Conservation (phyloP, 495 filamentous ascomycete species). For the Neurospora discreta region DNA sequence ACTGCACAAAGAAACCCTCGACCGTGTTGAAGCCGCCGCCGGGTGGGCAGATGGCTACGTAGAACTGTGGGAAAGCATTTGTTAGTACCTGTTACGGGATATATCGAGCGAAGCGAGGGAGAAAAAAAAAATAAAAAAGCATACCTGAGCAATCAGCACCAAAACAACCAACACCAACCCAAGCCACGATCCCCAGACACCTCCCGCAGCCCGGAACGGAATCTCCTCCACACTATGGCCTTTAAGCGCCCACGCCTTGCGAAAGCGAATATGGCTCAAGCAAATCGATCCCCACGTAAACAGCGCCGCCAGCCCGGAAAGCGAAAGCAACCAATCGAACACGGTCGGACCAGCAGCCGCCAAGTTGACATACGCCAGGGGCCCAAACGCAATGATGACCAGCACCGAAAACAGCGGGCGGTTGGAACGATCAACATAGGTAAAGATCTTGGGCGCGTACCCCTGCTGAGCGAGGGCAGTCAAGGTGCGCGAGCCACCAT, state of each 20-base stretch:
- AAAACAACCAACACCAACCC: constrained; percentile 50
- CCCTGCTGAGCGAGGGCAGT: constrained; percentile 51
- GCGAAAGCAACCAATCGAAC: constrained; percentile 57
- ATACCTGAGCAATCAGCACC: constrained; percentile 51
- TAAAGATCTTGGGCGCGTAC: constrained; percentile 45
- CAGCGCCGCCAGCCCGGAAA: constrained; percentile 58
- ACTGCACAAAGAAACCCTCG: constrained; percentile 61
- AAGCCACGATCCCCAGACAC: constrained; percentile 55
- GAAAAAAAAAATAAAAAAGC: neutral
- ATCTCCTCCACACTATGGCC: constrained; percentile 59
- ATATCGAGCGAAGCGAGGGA: neutral
- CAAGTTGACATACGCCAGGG: constrained; percentile 45
- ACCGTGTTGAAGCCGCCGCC: constrained; percentile 36
- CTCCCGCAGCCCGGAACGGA: constrained; percentile 53
- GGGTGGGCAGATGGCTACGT: constrained; percentile 38
- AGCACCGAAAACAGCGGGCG: constrained; percentile 43
- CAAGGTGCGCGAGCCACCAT: constrained; percentile 56
- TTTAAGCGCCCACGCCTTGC: constrained; percentile 50
- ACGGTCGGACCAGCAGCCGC: constrained; percentile 33
- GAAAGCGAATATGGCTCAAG: constrained; percentile 57
- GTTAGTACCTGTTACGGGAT: constrained; percentile 1
- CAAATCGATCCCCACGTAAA: constrained; percentile 71
- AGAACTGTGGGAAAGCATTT: constrained; percentile 26
- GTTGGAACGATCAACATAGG: constrained; percentile 47
- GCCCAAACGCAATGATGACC: constrained; percentile 35